A percentile compares a stretch with the other conserved stretches of the same genome.
Evolutionary conservation across 345 rosid genomes (phyloP).

Genomic region (Hevea brasiliensis): DNA sequence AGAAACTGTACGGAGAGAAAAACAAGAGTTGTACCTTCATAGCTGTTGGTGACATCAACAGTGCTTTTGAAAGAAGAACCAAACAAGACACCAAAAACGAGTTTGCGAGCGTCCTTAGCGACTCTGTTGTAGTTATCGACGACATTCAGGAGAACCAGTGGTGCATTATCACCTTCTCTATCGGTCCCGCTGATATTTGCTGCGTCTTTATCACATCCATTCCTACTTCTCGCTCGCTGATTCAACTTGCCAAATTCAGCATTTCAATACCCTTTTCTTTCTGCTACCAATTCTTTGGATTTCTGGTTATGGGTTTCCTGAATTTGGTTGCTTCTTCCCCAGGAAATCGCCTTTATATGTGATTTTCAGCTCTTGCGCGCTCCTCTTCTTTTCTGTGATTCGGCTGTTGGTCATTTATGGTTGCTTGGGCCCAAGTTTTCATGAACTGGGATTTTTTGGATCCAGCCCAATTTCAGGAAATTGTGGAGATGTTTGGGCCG

Average conservation of each 20-base stretch:
- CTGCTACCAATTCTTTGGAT: neutral
- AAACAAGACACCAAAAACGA: constrained; percentile 34
- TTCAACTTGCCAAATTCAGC: neutral
- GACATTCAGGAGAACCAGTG: constrained; percentile 91
- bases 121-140: constrained; percentile 70
- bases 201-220: constrained; percentile 98
- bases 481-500: neutral
- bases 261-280: neutral
- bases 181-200: constrained; percentile 72
- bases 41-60: constrained; percentile 36
- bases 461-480: neutral
- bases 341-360: neutral
- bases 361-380: neutral
- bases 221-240: constrained; percentile 1
- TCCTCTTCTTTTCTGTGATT: neutral
- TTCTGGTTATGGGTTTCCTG: neutral
- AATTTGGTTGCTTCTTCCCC: constrained; percentile 9
- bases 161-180: constrained; percentile 97
- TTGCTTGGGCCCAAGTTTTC: neutral
- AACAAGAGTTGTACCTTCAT: constrained; percentile 21
- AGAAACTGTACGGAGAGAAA: neutral
- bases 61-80: constrained; percentile 33
- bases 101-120: constrained; percentile 29
- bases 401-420: no score
- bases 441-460: neutral